phyloP scores from a whole-genome alignment of 2,329 filamentous ascomycete species.

The Microdochium paspali region DNA sequence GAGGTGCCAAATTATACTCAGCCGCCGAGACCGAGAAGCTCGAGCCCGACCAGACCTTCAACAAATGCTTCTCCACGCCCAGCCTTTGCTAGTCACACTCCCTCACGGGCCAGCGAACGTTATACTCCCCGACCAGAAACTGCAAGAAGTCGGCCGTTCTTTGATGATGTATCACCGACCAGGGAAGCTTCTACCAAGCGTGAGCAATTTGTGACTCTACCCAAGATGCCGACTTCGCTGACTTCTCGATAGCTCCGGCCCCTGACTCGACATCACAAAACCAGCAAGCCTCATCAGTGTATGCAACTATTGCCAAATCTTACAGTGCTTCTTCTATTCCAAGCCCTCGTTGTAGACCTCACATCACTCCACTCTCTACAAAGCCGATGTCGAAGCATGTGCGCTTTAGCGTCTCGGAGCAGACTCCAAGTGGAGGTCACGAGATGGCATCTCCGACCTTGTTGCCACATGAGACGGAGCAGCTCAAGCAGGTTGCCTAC shows the following conservation, averaged over 20 bases:
- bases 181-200: neutral
- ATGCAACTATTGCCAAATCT: too few relatives aligned
- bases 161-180: neutral
- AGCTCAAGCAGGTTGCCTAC: constrained; percentile 24
- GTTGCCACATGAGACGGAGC: constrained; percentile 28
- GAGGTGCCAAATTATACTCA: constrained; percentile 16
- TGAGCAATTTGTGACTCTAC: neutral
- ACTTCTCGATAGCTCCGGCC: neutral
- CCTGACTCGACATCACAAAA: neutral
- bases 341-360: too few relatives aligned
- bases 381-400: neutral
- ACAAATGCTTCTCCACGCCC: constrained; percentile 6
- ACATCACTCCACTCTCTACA: too few relatives aligned
- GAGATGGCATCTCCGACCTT: constrained; percentile 4
- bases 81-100: neutral
- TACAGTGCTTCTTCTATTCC: too few relatives aligned
- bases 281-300: neutral
- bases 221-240: neutral
- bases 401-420: neutral
- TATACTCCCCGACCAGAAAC: neutral
- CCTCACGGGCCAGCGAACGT: neutral
- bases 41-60: constrained; percentile 1
- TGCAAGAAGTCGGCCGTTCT: neutral
- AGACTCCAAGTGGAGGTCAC: constrained; percentile 19
- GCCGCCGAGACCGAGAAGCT: constrained; percentile 13